Evolutionary conservation across 2,329 filamentous ascomycete species (phyloP).

Genomic region (Simplicillium aogashimaense): DNA sequence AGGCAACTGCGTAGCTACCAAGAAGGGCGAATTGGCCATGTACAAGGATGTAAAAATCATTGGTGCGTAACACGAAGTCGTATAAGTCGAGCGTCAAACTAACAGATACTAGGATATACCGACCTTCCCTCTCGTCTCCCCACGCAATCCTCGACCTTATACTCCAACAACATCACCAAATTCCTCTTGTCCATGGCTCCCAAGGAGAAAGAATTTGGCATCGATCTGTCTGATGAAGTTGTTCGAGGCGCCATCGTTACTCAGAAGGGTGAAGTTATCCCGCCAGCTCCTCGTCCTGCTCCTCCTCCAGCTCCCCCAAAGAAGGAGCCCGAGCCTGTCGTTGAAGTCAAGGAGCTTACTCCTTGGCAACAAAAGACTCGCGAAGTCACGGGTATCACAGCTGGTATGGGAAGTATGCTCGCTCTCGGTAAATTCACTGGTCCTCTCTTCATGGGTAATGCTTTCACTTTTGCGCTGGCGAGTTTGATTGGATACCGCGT

Average conservation of each 20-base stretch:
- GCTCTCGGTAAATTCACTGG: slow-evolving; percentile 73
- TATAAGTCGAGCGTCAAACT: slow-evolving; percentile 8
- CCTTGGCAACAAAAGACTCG: slow-evolving; percentile 74
- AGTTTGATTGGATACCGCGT: slow-evolving; percentile 81
- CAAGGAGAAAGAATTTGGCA: slow-evolving; percentile 66
- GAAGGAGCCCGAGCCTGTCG: slow-evolving; percentile 31
- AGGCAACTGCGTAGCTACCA: slow-evolving; percentile 77
- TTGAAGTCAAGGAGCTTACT: slow-evolving; percentile 56
- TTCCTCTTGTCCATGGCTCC: slow-evolving; percentile 75
- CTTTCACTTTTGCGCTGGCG: slow-evolving; percentile 75
- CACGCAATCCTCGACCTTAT: slow-evolving; percentile 81
- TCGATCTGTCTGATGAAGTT: slow-evolving; percentile 77
- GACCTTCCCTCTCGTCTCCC: slow-evolving; percentile 79
- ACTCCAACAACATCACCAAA: slow-evolving; percentile 91
- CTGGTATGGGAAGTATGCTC: slow-evolving; percentile 65
- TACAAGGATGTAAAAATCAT: slow-evolving; percentile 78
- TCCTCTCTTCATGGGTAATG: slow-evolving; percentile 79
- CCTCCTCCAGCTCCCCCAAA: slow-evolving; percentile 41
- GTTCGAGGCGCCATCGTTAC: slow-evolving; percentile 79
- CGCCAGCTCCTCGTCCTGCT: slow-evolving; percentile 61
- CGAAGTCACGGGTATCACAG: slow-evolving; percentile 65
- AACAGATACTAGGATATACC: slow-evolving; percentile 55
- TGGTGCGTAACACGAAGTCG: slow-evolving; percentile 35
- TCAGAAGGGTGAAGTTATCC: slow-evolving; percentile 64
- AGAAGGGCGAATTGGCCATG: slow-evolving; percentile 58